A percentile compares a stretch with the other conserved stretches of the same genome.
phyloP scores from a whole-genome alignment of 495 filamentous ascomycete species.

The Aspergillus indologenus region DNA sequence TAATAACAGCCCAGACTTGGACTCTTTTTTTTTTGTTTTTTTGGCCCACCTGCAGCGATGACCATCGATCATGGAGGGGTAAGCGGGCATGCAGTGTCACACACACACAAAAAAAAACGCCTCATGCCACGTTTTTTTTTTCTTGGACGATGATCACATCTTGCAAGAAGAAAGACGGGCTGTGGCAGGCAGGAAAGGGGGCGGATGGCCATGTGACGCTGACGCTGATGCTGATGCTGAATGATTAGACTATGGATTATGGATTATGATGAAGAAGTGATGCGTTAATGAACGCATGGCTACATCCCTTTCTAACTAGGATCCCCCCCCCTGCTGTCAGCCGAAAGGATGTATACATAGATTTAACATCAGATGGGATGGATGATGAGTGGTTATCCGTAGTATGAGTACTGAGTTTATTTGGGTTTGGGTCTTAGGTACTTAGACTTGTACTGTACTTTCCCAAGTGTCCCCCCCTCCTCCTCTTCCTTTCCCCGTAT shows the following conservation, averaged over 20 bases:
- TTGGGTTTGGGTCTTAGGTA: too few species aligned
- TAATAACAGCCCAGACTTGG: background rate
- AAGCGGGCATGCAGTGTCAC: background rate
- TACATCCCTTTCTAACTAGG: background rate
- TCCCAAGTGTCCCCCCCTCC: too few species aligned
- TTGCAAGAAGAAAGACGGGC: background rate
- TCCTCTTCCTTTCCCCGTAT: background rate
- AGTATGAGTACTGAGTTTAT: too few species aligned
- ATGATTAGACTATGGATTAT: too few species aligned
- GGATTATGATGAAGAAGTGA: background rate
- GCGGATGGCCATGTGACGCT: background rate
- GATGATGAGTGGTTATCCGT: too few species aligned
- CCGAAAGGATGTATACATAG: background rate
- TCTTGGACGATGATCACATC: background rate
- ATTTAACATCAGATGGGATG: background rate
- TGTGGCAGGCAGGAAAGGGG: background rate
- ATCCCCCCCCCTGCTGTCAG: background rate
- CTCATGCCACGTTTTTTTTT: background rate
- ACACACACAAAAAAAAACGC: too few species aligned
- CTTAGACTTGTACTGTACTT: too few species aligned
- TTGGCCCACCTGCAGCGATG: background rate
- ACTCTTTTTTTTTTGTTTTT: background rate
- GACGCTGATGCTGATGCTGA: background rate
- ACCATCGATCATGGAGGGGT: background rate
- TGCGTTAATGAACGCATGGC: background rate